These are phyloP conservation scores for Colletotrichum costaricense DNA, from an alignment of 2,329 filamentous ascomycete species.

Conservation along the genomic window DNA sequence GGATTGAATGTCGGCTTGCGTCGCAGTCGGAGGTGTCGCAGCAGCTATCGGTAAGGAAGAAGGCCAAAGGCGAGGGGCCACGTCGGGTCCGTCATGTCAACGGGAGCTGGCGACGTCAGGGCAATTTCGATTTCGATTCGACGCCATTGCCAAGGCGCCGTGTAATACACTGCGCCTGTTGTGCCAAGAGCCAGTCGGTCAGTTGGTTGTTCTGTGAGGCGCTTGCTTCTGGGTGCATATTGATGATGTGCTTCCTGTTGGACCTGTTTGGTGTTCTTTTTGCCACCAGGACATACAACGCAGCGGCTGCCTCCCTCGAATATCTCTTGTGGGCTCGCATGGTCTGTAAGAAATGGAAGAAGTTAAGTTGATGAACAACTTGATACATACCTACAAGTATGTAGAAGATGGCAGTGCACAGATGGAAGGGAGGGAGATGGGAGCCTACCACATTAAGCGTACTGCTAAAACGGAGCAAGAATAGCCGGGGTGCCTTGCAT, in stretches of 20 bases:
- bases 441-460: not conserved
- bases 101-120: slow-evolving; percentile 4
- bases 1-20: not conserved
- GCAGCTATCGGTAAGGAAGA: not conserved
- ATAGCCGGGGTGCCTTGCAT: slow-evolving; percentile 32
- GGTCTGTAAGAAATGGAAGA: not conserved
- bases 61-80: not conserved
- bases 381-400: not conserved
- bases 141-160: slow-evolving; percentile 17
- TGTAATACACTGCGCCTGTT: slow-evolving; percentile 19
- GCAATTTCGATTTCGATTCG: not conserved
- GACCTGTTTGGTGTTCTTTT: not conserved
- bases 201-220: not conserved
- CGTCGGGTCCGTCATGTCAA: slow-evolving; percentile 11
- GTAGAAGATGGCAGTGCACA: not conserved
- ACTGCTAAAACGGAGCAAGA: slow-evolving; percentile 6
- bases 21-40: not conserved
- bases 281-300: not conserved
- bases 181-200: slow-evolving; percentile 20
- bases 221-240: not conserved
- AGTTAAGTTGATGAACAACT: not conserved
- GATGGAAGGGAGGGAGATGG: not conserved
- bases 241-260: not conserved
- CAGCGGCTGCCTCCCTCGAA: not conserved
- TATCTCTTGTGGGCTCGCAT: not conserved